These are phyloP conservation scores for Nakaseomyces bracarensis DNA, from an alignment of 1,139 yeast genomes.

Conservation along the genomic window DNA sequence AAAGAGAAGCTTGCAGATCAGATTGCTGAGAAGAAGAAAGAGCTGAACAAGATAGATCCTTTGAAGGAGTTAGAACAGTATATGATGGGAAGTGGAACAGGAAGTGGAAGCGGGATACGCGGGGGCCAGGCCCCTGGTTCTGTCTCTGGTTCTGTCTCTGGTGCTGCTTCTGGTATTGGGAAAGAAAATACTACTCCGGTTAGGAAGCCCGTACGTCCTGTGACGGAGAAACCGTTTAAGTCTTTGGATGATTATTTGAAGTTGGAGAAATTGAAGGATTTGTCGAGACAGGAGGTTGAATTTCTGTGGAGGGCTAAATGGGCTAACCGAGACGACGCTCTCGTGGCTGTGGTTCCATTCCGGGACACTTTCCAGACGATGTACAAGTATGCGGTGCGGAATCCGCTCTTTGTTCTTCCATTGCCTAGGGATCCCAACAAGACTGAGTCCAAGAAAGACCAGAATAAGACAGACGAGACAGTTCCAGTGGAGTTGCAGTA, in stretches of 20 bases:
- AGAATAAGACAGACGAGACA: constrained; percentile 34
- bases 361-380: constrained; percentile 48
- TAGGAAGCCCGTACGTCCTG: constrained; percentile 39
- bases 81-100: constrained; percentile 24
- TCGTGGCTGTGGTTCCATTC: constrained; percentile 57
- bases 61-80: constrained; percentile 55
- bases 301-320: constrained; percentile 87
- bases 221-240: constrained; percentile 53
- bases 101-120: constrained; percentile 18
- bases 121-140: constrained; percentile 22
- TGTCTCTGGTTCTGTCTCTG: no score
- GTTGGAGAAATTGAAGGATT: constrained; percentile 50
- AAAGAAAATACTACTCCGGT: constrained; percentile 9
- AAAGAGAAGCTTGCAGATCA: constrained; percentile 55
- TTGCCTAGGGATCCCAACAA: constrained; percentile 41
- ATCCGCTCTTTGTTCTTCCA: constrained; percentile 71
- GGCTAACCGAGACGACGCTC: constrained; percentile 46
- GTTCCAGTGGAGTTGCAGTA: constrained; percentile 65
- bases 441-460: constrained; percentile 9
- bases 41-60: constrained; percentile 60
- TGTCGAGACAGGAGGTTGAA: constrained; percentile 61
- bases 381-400: constrained; percentile 57
- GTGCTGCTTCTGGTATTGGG: no score
- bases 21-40: constrained; percentile 48
- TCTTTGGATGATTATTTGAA: constrained; percentile 65